Evolutionary conservation across 2,329 filamentous ascomycete species (phyloP).

Genomic region (Paecilomyces formosus): DNA sequence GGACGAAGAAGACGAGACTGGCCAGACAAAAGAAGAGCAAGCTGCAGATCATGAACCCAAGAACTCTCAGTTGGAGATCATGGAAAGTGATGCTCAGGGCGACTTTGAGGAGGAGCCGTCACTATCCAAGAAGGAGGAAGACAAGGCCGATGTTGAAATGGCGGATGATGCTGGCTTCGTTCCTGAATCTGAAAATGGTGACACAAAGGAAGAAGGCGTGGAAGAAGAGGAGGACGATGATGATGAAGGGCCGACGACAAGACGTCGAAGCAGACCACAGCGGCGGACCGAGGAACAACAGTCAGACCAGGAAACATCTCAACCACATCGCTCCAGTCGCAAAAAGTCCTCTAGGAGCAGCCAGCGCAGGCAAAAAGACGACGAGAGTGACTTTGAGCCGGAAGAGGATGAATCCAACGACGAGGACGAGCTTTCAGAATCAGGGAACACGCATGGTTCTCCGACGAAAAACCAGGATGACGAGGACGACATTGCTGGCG

Average conservation of each 20-base stretch:
- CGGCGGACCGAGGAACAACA: conserved; percentile 21
- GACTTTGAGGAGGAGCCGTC: conserved; percentile 24
- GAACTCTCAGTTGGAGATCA: conserved; percentile 33
- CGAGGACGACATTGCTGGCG: conserved; percentile 39
- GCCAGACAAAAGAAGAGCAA: conserved; percentile 44
- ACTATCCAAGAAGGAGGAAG: conserved; percentile 12
- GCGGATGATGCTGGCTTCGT: conserved; percentile 27
- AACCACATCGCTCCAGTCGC: conserved; percentile 30
- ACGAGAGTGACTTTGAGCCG: conserved; percentile 59
- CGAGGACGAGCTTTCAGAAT: conserved; percentile 48
- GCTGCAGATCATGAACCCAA: conserved; percentile 29
- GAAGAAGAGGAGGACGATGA: conserved; percentile 47
- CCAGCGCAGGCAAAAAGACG: conserved; percentile 42
- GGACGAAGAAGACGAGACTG: conserved; percentile 16
- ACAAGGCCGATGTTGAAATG: conserved; percentile 27
- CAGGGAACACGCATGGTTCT: conserved; percentile 39
- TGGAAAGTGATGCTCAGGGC: conserved; percentile 33
- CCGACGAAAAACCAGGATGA: conserved; percentile 38
- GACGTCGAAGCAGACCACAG: conserved; percentile 31
- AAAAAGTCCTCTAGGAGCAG: conserved; percentile 35
- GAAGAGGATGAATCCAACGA: conserved; percentile 46
- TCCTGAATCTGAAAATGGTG: conserved; percentile 35
- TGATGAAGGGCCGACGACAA: conserved; percentile 46
- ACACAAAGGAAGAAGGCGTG: conserved; percentile 22
- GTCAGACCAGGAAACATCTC: conserved; percentile 15